Evolutionary conservation across 1,139 yeast genomes (phyloP), one percentile per base, ranked within the genome.

Genomic region (Taphrina flavorubra): DNA sequence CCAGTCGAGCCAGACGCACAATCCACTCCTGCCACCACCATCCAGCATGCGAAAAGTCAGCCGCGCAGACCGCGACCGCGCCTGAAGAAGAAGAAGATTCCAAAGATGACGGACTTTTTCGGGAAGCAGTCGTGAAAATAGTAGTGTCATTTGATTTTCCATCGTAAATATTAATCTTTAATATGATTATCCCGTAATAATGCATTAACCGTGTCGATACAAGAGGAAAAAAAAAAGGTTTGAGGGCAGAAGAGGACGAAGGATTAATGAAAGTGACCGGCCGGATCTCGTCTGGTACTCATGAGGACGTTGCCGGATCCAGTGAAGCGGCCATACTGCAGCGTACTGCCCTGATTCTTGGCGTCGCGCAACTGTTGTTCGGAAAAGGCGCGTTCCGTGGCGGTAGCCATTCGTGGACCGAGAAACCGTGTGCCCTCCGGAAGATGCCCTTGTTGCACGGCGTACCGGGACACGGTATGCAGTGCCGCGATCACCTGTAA

Each of bases 401-500:
- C 76, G 5, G 77, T 74, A 2, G 77, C 77, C 37, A 81, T 74
- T 51, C 77, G 75, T 1, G 88, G 88, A 0, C 88, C 88, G 40
- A 86, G 77, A 37, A 44, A 56, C 1, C 61, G 60, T 0, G 83
- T 82, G 4, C 31, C 31, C 31, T 2, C 4, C 0, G 83, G 85
- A 3, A 79, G 78, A 3, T 84, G 81, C 75, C 85, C 80, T 58
- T 80, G 79, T 69, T 80, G 79, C 72, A 85, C 83, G 0, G 86
- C 84, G 71, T 84, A 81, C 69, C 97, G 80, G 0, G 95, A 88
- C 65, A 91, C 81, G 0, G 96, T 85, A 75, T 89, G 86, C 58
- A 91, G 79, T 0, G 95, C 85, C 72, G 89, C 86, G 18, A 88
- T 79, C 5, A 91, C 91, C 73, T 88, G 92, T 64, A 89, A 87